Percentiles rank a stretch among this genome's conserved stretches.
These are phyloP conservation scores for Geotrichum klebahnii DNA, from an alignment of 1,139 yeast species.

Conservation along the genomic window DNA sequence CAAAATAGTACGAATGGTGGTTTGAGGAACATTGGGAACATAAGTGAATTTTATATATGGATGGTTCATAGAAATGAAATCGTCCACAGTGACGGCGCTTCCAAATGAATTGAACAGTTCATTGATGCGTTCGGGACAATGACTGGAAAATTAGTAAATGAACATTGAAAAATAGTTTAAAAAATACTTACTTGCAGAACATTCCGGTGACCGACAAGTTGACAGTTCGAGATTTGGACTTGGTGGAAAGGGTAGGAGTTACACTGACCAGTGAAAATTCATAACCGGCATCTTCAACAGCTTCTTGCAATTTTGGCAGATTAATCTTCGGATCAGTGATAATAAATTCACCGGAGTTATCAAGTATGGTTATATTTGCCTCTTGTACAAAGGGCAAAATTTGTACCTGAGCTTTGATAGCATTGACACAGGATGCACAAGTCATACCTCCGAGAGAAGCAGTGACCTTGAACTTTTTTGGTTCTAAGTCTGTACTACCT, in stretches of 20 bases:
- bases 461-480: conserved; percentile 44
- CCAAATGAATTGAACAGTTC: conserved; percentile 52
- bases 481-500: conserved; percentile 17
- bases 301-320: conserved; percentile 44
- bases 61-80: conserved; percentile 51
- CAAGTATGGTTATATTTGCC: conserved; percentile 53
- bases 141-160: conserved; percentile 32
- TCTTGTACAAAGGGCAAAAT: conserved; percentile 54
- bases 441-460: conserved; percentile 72
- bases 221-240: conserved; percentile 48
- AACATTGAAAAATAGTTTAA: not conserved
- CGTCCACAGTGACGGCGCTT: conserved; percentile 51
- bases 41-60: conserved; percentile 64
- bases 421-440: conserved; percentile 64
- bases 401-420: conserved; percentile 50
- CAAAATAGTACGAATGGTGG: conserved; percentile 53
- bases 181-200: conserved; percentile 48
- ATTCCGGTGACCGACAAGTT: conserved; percentile 61
- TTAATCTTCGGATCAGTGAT: conserved; percentile 36
- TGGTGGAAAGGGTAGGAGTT: conserved; percentile 22
- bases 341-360: conserved; percentile 59
- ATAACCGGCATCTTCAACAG: conserved; percentile 64
- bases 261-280: conserved; percentile 45
- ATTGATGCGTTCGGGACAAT: conserved; percentile 60
- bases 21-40: conserved; percentile 50